phyloP scores from a whole-genome alignment of 2,329 filamentous ascomycete species.

The Venturia carpophila region DNA sequence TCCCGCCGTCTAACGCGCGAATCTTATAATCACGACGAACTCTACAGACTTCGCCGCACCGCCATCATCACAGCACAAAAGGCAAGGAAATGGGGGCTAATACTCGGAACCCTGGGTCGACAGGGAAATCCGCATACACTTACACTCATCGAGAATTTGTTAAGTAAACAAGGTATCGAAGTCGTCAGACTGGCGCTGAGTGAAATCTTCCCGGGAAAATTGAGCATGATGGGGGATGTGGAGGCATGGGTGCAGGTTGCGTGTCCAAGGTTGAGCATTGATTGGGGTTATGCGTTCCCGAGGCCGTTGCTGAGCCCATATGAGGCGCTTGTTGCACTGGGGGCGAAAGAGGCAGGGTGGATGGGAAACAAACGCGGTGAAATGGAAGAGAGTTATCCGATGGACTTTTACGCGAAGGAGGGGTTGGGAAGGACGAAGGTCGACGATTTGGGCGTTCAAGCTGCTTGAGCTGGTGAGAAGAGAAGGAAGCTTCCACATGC shows the following conservation, averaged over 20 bases:
- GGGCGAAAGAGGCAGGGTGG: conserved; percentile 58
- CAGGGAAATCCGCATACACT: conserved; percentile 96
- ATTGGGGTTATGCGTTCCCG: conserved; percentile 97
- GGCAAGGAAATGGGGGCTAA: conserved; percentile 88
- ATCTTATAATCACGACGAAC: conserved; percentile 83
- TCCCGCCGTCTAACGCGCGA: conserved; percentile 85
- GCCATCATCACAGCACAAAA: conserved; percentile 69
- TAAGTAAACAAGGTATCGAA: conserved; percentile 64
- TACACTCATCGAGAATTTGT: conserved; percentile 70
- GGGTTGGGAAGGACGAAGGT: conserved; percentile 70
- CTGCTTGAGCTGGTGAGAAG: no score
- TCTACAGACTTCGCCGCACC: conserved; percentile 69
- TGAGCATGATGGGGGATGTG: conserved; percentile 76
- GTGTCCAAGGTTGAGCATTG: conserved; percentile 92
- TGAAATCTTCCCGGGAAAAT: conserved; percentile 93
- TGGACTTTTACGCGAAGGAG: conserved; percentile 96
- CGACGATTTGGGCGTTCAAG: conserved; percentile 1
- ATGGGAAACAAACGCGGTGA: conserved; percentile 39
- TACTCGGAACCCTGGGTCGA: conserved; percentile 81
- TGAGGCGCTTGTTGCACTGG: conserved; percentile 86
- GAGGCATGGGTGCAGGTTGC: conserved; percentile 99
- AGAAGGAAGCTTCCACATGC: no score
- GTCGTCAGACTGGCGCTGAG: conserved; percentile 80
- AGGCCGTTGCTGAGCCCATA: conserved; percentile 86
- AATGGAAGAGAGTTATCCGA: conserved; percentile 69